Conservation (phyloP, 768 basidiomycete genomes). For the Leucocoprinus leucothites region DNA sequence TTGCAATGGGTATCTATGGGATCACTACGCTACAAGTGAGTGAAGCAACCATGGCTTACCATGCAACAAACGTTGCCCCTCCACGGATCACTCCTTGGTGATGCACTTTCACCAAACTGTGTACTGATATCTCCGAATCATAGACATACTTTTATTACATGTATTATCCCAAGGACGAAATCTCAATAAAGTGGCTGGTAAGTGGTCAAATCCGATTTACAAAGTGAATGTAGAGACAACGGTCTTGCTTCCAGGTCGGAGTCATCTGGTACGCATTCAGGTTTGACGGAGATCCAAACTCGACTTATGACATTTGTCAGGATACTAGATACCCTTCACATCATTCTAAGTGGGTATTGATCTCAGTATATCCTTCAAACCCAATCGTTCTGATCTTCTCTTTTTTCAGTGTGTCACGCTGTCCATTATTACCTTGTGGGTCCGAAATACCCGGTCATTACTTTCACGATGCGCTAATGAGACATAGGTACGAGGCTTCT, state of each 20-base stretch:
- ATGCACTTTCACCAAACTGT: not conserved
- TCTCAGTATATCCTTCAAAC: not conserved
- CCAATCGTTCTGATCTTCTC: not conserved
- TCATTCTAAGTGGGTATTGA: constrained; percentile 34
- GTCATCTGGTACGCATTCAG: constrained; percentile 28
- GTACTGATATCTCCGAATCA: not conserved
- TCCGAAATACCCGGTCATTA: not conserved
- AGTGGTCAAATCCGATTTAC: constrained; percentile 12
- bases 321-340: constrained; percentile 38
- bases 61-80: not conserved
- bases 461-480: not conserved
- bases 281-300: not conserved
- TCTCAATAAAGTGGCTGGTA: constrained; percentile 32
- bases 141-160: constrained; percentile 42
- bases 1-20: constrained; percentile 38
- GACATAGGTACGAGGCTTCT: constrained; percentile 36
- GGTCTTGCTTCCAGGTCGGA: constrained; percentile 24
- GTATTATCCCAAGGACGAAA: constrained; percentile 35
- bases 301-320: constrained; percentile 17
- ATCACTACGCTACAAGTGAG: constrained; percentile 41
- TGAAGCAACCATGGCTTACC: not conserved
- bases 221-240: not conserved
- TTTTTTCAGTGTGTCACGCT: constrained; percentile 35
- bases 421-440: constrained; percentile 42
- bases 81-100: not conserved